Base-by-base conservation (phyloP, 345 rosid genomes). In the Viola odorata region DNA sequence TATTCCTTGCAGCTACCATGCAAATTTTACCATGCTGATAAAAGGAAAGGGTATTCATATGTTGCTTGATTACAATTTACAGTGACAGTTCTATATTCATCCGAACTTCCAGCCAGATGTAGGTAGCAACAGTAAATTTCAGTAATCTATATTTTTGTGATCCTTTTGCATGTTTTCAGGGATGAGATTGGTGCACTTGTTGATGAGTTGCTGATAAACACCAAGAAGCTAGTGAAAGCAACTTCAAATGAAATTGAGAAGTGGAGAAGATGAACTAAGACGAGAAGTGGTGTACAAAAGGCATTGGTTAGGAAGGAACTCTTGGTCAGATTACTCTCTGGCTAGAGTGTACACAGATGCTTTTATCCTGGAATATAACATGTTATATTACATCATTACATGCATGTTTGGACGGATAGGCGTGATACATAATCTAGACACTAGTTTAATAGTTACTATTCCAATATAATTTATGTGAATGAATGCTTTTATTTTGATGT, bases 201-300 rank as follows among this genome's bases (percentile, higher is more conserved):
- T 17, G 89, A 85, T 75, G 96, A 83, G 55, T 68, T 87, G 15
- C 74, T 85, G 36, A 60, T 71, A 57, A 77, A 72, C 72, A 80
- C 96, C 36, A 87, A 77, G 91, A 87, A 80, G 78, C 68, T 89
- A 53, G 80, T 76, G 61, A 65, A 55, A 71, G 85, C 75, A 41
- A 84, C 96, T 57, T 70, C 96, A 7, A 82, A 78, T 55, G 96
- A 92, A 73, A 79, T 92, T 37, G 88, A 84, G 61, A 89, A 89
- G 73, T 85, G 98, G 98, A 80, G 82, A 69, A 92, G 79, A 83
- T 83, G 77, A 79, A 56, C 47, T 15, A 11, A 58, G 10, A 36
- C 41, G 41, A 14, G 52, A 58, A 45, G n/a, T 38, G 12, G 39
- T 37, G 55, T 57, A 61, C 38, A 51, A 41, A 64, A 44, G 41